A percentile compares a stretch with the other conserved stretches of the same genome.
Evolutionary conservation across 495 filamentous ascomycete genomes (phyloP).

Genomic region (Aspergillus ostianus): DNA sequence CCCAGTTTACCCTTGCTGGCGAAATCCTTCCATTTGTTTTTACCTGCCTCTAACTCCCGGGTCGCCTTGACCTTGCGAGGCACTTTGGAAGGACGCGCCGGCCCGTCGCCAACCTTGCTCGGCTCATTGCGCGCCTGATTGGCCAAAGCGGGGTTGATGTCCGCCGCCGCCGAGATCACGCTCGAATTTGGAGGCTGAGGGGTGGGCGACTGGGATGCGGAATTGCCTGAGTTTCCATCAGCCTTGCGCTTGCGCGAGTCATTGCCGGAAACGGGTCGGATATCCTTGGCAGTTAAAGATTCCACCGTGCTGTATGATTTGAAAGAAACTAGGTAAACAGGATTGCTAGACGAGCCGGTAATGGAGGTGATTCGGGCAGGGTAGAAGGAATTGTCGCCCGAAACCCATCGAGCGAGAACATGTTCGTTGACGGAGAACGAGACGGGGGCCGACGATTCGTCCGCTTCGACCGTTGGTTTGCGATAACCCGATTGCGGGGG

Average conservation of each 20-base stretch:
- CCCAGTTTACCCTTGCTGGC: conserved; percentile 73
- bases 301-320: conserved; percentile 82
- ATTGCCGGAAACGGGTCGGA: conserved; percentile 67
- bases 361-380: conserved; percentile 90
- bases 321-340: conserved; percentile 92
- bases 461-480: conserved; percentile 39
- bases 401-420: conserved; percentile 85
- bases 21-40: conserved; percentile 95
- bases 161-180: conserved; percentile 85
- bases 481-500: conserved; percentile 58
- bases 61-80: conserved; percentile 85
- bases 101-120: conserved; percentile 65
- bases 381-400: conserved; percentile 88
- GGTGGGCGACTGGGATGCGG: conserved; percentile 45
- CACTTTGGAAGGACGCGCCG: conserved; percentile 60
- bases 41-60: conserved; percentile 83
- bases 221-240: conserved; percentile 66
- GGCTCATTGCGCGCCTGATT: conserved; percentile 66
- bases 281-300: conserved; percentile 78
- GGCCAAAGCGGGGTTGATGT: conserved; percentile 76
- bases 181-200: conserved; percentile 43
- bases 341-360: conserved; percentile 82
- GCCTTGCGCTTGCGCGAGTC: conserved; percentile 86
- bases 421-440: conserved; percentile 85
- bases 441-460: conserved; percentile 44